Percentiles rank a stretch among this genome's conserved stretches.
Conservation (phyloP, 768 basidiomycete genomes). For the Lepiota brunneoincarnata region DNA sequence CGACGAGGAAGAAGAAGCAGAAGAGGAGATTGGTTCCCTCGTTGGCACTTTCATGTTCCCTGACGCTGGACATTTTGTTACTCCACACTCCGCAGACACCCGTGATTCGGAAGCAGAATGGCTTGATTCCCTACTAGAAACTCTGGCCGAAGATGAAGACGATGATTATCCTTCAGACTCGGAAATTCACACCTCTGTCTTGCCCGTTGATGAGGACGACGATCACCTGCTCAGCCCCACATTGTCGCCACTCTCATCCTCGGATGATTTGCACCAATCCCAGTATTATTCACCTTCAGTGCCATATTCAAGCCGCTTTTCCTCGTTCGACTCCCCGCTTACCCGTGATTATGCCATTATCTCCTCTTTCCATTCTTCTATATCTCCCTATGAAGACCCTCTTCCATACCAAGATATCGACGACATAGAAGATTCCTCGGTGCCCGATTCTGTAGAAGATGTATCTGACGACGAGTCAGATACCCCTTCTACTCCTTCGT, state of each 20-base stretch:
- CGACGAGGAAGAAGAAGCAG: conserved; percentile 40
- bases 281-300: conserved; percentile 43
- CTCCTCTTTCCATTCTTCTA: conserved; percentile 44
- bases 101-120: conserved; percentile 70
- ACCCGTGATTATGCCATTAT: conserved; percentile 50
- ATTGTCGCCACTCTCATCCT: conserved; percentile 72
- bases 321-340: conserved; percentile 12
- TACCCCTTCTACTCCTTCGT: conserved; percentile 57
- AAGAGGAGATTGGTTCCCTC: conserved; percentile 48
- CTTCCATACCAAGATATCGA: conserved; percentile 62
- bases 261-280: conserved; percentile 65
- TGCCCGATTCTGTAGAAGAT: conserved; percentile 83
- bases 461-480: conserved; percentile 86
- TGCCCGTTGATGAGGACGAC: conserved; percentile 61
- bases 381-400: conserved; percentile 47
- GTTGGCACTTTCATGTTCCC: conserved; percentile 81
- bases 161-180: conserved; percentile 46
- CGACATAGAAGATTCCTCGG: conserved; percentile 65
- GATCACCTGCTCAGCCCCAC: conserved; percentile 61
- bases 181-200: conserved; percentile 43
- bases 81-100: conserved; percentile 28
- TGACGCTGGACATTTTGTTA: conserved; percentile 60
- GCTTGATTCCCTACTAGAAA: conserved; percentile 80
- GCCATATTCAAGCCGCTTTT: conserved; percentile 34
- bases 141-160: conserved; percentile 68